Base-by-base conservation (phyloP, 441 rosid species). In the Corymbia calophylla region DNA sequence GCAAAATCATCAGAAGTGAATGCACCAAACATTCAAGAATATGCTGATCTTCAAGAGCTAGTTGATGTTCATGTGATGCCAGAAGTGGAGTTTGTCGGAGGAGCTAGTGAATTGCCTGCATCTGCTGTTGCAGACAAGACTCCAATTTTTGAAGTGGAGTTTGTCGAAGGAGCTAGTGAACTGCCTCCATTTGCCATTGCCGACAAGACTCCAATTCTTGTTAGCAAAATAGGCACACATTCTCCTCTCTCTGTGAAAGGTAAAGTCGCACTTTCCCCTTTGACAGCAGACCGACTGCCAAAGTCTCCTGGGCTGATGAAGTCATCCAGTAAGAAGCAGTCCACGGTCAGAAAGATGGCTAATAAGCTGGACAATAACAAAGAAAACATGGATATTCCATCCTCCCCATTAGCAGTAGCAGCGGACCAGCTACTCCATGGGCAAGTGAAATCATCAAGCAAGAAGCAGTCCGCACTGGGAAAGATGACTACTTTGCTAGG, bases 251-350 rank as follows among this genome's bases (percentile, higher is more conserved):
- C 53, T 66, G 89, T 86, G 49, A 88, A 56, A 29, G 87, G 87
- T 54, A 80, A 16, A 62, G 49, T 88, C 39, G 32, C 66, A 1
- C 64, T 62, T 27, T 84, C 93, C 48, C 92, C 93, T 32, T 90
- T 88, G 87, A 92, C 93, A 88, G 90, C 93, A 80, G 93, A 92
- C 66, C 66, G 90, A 86, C 77, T 91, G 81, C 88, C 93, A 91
- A 94, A 93, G 91, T 91, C 92, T 90, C 93, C 94, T 29, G 47
- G 21, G 80, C 15, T 91, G 91, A 85, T 93, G 93, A 27, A 89
- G 89, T 68, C 91, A 53, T 48, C 87, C 89, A 16, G 90, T 91
- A 23, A 89, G 90, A 87, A 88, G 19, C 92, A 91, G 77, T 35
- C 90, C 56, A 82, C 93, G 86, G 47, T 73, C 56, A 58, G 85